Percentiles rank a stretch among this genome's conserved stretches.
These are phyloP conservation scores for Cerrena zonata DNA, from an alignment of 1,284 basidiomycete species.

Conservation along the genomic window DNA sequence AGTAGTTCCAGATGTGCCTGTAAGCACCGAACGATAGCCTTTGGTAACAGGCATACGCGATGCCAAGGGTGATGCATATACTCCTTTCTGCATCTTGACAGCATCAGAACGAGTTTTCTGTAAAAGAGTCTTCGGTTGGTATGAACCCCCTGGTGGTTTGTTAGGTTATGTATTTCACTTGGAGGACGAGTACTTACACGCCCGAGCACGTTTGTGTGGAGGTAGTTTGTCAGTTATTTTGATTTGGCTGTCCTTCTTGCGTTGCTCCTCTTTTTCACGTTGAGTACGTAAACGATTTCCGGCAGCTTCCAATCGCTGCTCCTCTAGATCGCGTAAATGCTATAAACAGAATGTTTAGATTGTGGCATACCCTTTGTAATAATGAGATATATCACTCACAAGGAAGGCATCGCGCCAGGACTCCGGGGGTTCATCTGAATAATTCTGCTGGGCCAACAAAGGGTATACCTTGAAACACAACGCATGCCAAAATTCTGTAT, in stretches of 20 bases:
- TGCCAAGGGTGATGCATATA: conserved; percentile 46
- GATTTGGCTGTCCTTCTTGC: conserved; percentile 66
- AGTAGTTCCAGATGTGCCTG: conserved; percentile 32
- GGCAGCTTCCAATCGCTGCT: conserved; percentile 54
- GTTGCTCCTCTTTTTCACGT: conserved; percentile 60
- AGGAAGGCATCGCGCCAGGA: conserved; percentile 68
- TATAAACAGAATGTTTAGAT: no score
- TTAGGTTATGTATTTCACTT: no score
- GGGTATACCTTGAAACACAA: conserved; percentile 58
- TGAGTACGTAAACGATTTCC: conserved; percentile 55
- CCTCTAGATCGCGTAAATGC: conserved; percentile 52
- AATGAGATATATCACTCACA: no score
- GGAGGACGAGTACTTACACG: conserved; percentile 51
- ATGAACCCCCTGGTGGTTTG: conserved; percentile 42
- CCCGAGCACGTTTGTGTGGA: conserved; percentile 50
- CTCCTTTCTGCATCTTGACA: conserved; percentile 55
- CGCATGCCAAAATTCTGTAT: conserved; percentile 62
- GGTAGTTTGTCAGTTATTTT: conserved; percentile 64
- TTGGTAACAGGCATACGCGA: conserved; percentile 46
- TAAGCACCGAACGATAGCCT: conserved; percentile 36
- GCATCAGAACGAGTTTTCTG: conserved; percentile 70
- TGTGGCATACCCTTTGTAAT: no score
- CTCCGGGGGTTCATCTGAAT: conserved; percentile 39
- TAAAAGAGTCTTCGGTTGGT: conserved; percentile 62
- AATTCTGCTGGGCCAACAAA: conserved; percentile 42